Evolutionary conservation across 129 eudicot genomes (phyloP).

Genomic region (Flaveria trinervia): DNA sequence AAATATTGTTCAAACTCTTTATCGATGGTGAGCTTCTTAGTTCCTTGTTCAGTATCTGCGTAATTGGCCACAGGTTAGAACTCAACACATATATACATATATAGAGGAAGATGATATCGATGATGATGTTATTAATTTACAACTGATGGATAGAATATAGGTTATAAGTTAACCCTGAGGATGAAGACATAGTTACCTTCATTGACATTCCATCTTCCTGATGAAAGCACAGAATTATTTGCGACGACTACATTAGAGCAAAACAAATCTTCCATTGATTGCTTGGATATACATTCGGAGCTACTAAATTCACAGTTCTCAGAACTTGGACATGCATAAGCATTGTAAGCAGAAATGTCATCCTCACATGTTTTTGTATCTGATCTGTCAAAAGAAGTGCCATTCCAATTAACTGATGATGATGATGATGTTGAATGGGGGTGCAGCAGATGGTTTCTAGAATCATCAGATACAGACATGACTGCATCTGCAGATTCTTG

Average conservation of each 20-base stretch:
- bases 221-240: constrained; percentile 54
- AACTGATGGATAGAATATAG: no score
- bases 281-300: constrained; percentile 33
- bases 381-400: constrained; percentile 9
- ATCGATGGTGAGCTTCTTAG: constrained; percentile 69
- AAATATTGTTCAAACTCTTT: constrained; percentile 90
- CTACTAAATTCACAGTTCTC: constrained; percentile 40
- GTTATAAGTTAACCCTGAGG: no score
- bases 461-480: constrained; percentile 27
- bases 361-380: constrained; percentile 36
- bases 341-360: not conserved
- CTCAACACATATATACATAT: not conserved
- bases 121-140: not conserved
- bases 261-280: constrained; percentile 39
- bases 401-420: constrained; percentile 46
- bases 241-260: constrained; percentile 30
- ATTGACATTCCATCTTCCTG: constrained; percentile 65
- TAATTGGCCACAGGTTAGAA: constrained; percentile 16
- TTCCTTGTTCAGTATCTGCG: constrained; percentile 55
- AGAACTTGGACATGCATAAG: constrained; percentile 25
- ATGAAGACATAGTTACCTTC: constrained; percentile 43
- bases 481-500: constrained; percentile 40
- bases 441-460: constrained; percentile 25
- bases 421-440: not conserved
- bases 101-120: not conserved